Conservation (phyloP, 345 rosid genomes). For the Limnanthes douglasii region DNA sequence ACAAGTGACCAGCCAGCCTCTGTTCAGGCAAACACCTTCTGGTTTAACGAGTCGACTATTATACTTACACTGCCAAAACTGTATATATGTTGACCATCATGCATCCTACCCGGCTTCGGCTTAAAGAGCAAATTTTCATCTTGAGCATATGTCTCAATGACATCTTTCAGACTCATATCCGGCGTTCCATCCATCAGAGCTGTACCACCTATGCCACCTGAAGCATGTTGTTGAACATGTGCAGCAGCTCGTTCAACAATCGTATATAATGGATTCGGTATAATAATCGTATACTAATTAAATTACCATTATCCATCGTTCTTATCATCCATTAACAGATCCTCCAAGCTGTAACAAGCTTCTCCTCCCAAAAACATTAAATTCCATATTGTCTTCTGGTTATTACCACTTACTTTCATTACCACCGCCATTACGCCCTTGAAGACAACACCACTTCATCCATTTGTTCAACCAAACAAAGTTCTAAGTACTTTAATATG, state of each 20-base stretch:
- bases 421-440: too few relatives aligned
- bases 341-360: too few relatives aligned
- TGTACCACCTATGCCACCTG: constrained; percentile 15
- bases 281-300: too few relatives aligned
- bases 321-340: too few relatives aligned
- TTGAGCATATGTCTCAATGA: constrained; percentile 67
- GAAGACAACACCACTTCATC: too few relatives aligned
- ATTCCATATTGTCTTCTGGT: too few relatives aligned
- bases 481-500: too few relatives aligned
- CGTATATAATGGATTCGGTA: too few relatives aligned
- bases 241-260: constrained; percentile 44
- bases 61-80: constrained; percentile 79
- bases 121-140: constrained; percentile 58
- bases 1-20: constrained; percentile 55
- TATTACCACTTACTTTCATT: too few relatives aligned
- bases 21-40: constrained; percentile 54
- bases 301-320: too few relatives aligned
- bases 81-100: constrained; percentile 72
- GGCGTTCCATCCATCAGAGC: constrained; percentile 22
- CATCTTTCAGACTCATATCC: constrained; percentile 70
- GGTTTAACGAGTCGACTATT: constrained; percentile 48
- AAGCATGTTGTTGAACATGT: constrained; percentile 27
- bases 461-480: too few relatives aligned
- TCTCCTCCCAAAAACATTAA: too few relatives aligned
- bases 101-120: constrained; percentile 68